Conservation (phyloP, 768 basidiomycete genomes). For the Podaxis sp. region DNA sequence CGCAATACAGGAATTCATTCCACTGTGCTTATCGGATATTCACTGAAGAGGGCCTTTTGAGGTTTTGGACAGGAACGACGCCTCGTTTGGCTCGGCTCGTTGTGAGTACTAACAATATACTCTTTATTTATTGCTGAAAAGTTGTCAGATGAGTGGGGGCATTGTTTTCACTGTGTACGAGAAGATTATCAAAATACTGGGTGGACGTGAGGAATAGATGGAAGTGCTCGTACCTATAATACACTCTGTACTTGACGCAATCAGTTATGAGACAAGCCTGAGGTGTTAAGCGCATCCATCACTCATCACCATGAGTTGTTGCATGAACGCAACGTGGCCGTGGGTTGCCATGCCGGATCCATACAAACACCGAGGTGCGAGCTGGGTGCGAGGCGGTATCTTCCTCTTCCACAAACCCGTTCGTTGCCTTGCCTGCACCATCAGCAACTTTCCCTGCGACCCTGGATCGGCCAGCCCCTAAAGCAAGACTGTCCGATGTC, state of each 20-base stretch:
- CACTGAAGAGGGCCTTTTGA: conserved; percentile 87
- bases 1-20: conserved; percentile 90
- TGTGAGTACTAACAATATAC: conserved; percentile 42
- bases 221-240: not conserved
- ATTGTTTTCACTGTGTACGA: conserved; percentile 94
- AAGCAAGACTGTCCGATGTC: no score
- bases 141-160: conserved; percentile 77
- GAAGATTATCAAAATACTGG: conserved; percentile 55
- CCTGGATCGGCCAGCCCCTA: not conserved
- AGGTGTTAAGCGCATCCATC: no score
- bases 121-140: conserved; percentile 1
- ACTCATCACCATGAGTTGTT: no score
- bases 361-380: no score
- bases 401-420: no score
- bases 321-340: no score
- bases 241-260: not conserved
- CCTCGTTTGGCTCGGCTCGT: conserved; percentile 84
- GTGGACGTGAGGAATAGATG: conserved; percentile 9
- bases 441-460: not conserved
- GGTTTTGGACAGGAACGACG: conserved; percentile 97
- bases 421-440: no score
- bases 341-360: no score
- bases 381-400: no score
- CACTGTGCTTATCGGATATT: conserved; percentile 95
- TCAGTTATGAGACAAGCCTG: not conserved